phyloP scores from a whole-genome alignment of 345 rosid genomes.

The Ceriops decandra region DNA sequence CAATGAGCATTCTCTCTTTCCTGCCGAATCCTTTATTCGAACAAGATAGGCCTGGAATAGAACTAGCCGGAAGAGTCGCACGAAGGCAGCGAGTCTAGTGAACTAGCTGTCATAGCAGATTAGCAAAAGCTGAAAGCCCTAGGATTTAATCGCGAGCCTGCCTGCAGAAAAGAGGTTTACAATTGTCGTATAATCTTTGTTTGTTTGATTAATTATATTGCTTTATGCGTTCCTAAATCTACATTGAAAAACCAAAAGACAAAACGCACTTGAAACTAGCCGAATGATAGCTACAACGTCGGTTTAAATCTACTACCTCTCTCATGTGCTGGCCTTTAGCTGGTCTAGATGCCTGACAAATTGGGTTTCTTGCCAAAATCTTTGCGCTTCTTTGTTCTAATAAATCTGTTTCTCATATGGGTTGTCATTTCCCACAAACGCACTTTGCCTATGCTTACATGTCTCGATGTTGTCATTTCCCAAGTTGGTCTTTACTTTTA shows the following conservation, averaged over 20 bases:
- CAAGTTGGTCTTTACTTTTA: constrained; percentile 18
- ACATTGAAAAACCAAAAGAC: not conserved
- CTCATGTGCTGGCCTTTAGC: constrained; percentile 4
- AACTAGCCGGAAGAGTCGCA: not conserved
- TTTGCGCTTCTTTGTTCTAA: not conserved
- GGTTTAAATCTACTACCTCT: not conserved
- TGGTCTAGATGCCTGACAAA: constrained; percentile 20
- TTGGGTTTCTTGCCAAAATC: constrained; percentile 22
- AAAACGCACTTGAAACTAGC: not conserved
- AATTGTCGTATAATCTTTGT: not conserved
- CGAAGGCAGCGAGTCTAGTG: not conserved
- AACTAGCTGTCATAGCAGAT: not conserved
- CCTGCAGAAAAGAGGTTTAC: not conserved
- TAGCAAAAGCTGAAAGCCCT: constrained; percentile 24
- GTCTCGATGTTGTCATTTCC: constrained; percentile 27
- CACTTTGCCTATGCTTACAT: not conserved
- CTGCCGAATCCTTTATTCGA: constrained; percentile 17
- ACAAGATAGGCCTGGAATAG: constrained; percentile 12
- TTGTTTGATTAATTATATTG: not conserved
- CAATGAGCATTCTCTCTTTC: constrained; percentile 15
- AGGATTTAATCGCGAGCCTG: constrained; percentile 16
- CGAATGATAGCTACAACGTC: not conserved
- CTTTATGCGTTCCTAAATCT: constrained; percentile 5
- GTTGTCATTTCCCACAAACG: not conserved
- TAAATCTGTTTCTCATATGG: constrained; percentile 10